Base-by-base conservation (phyloP, 331 rosid genomes). In the Telfairia occidentalis region DNA sequence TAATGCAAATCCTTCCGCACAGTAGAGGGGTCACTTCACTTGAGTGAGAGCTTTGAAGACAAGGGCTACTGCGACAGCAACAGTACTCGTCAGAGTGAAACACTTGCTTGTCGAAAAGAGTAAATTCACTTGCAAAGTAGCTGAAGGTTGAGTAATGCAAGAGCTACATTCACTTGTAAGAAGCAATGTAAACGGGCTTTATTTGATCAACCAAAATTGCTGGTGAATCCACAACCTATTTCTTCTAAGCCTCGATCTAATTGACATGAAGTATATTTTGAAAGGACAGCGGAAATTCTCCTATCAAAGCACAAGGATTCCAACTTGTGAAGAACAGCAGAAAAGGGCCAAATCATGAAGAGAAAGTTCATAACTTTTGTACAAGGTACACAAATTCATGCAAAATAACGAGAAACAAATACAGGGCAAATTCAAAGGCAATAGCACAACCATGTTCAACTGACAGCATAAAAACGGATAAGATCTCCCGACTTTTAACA, bases 351-450 rank as follows among this genome's bases (percentile, higher is more conserved):
- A n/a, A 37, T 21, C 52, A 53, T 2, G 30, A 19, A 37, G 26
- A 37, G 55, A 11, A 57, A 57, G 55, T 52, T 23, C 52, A 57
- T 16, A 52, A 52, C 69, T 37, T 53, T 75, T 75, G 55, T 75
- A 58, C 78, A 74, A 3, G 23, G 38, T 73, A 54, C 66, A 73
- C 28, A 73, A 52, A 48, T 71, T 50, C 52, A 50, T 34, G 9
- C 60, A 48, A 26, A 48, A 18, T 13, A 69, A 15, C 65, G 23
- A 29, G 9, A 67, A 67, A 38, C 74, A 72, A 49, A 30, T 49
- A 32, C 53, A 73, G 29, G 7, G 1, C 66, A 54, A 57, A 37
- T 9, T 37, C 69, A 74, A 55, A 74, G 28, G 53, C 24, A 57
- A 74, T 15, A 74, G 38, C 28, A 24, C 16, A 26, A 24, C 24